Evolutionary conservation across 2,329 filamentous ascomycete genomes (phyloP).

Genomic region (Colletotrichum tofieldiae): DNA sequence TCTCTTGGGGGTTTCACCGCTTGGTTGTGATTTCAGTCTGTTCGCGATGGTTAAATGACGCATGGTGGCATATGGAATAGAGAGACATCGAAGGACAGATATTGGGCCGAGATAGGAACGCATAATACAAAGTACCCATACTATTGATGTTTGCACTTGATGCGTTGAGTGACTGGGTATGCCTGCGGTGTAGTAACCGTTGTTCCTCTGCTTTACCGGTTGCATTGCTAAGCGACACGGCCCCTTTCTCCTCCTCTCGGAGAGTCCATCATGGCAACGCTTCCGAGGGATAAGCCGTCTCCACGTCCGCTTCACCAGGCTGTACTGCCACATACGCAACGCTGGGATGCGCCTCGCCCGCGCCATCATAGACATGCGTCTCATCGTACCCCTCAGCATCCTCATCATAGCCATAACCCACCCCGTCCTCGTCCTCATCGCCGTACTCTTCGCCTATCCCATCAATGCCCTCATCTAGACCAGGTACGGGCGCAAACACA

Average conservation of each 20-base stretch:
- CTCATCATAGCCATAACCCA: slow-evolving; percentile 47
- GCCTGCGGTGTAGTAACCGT: background rate
- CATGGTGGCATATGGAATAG: background rate
- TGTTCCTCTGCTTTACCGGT: background rate
- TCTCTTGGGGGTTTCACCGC: background rate
- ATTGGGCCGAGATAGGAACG: background rate
- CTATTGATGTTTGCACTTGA: background rate
- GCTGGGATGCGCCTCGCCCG: slow-evolving; percentile 44
- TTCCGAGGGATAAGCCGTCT: slow-evolving; percentile 31
- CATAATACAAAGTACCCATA: background rate
- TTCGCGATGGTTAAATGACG: background rate
- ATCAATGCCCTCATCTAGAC: slow-evolving; percentile 11
- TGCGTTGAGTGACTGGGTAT: background rate
- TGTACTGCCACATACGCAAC: slow-evolving; percentile 2
- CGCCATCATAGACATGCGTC: slow-evolving; percentile 46
- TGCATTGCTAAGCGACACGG: background rate
- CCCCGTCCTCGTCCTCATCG: slow-evolving; percentile 45
- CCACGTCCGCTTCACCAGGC: slow-evolving; percentile 1
- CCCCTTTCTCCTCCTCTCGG: background rate
- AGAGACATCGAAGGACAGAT: background rate
- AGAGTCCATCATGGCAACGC: slow-evolving; percentile 4
- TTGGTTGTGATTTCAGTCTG: background rate
- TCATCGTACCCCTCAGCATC: slow-evolving; percentile 49
- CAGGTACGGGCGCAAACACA: slow-evolving; percentile 17
- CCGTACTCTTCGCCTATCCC: slow-evolving; percentile 42